These are phyloP conservation scores for Astragalus membranaceus DNA, from an alignment of 306 rosid species.

Conservation along the genomic window DNA sequence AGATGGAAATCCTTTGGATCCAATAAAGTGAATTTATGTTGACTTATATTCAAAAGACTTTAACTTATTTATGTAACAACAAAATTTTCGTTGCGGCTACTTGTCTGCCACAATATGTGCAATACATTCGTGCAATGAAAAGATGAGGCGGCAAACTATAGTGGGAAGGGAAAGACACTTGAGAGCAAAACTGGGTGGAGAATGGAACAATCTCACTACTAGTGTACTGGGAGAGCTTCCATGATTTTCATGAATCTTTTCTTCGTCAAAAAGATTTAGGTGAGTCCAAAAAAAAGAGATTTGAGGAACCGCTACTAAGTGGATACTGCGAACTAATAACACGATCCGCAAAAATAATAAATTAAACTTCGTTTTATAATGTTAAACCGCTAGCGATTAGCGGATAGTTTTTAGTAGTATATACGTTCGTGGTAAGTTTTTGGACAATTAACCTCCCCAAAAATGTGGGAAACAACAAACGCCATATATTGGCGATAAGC, in stretches of 20 bases:
- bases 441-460: no score
- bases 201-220: conserved; percentile 26
- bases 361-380: no score
- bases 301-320: no score
- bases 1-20: conserved; percentile 15
- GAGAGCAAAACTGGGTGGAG: conserved; percentile 32
- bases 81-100: conserved; percentile 29
- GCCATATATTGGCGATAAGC: no score
- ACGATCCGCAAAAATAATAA: no score
- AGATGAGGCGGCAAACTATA: conserved; percentile 37
- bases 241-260: background rate
- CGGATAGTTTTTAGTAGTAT: no score
- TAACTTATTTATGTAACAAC: background rate
- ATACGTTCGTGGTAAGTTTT: no score
- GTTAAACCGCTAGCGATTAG: no score
- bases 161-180: conserved; percentile 39
- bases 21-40: conserved; percentile 32
- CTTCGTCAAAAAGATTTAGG: no score
- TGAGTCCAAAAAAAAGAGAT: no score
- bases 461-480: no score
- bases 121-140: conserved; percentile 37
- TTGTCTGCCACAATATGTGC: conserved; percentile 57
- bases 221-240: conserved; percentile 10
- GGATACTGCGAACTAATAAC: no score
- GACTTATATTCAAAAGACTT: conserved; percentile 32